A percentile compares a stretch with the other conserved stretches of the same genome.
Evolutionary conservation across 441 rosid species (phyloP).

Genomic region (Syzygium malaccense): DNA sequence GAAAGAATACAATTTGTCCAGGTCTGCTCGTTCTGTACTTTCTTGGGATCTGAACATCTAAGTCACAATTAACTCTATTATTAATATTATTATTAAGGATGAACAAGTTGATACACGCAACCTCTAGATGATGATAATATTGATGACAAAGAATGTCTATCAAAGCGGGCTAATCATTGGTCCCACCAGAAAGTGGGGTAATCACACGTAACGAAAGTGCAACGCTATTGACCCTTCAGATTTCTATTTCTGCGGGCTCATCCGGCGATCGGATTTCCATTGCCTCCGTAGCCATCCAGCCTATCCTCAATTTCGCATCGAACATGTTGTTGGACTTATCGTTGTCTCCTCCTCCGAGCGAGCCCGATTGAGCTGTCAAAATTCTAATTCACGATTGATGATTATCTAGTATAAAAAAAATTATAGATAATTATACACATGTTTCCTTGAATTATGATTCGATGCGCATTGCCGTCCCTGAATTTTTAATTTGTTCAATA

Average conservation of each 20-base stretch:
- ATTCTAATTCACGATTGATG: no score
- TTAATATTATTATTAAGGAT: background rate
- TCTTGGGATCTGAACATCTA: background rate
- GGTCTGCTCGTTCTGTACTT: fast-evolving
- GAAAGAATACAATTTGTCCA: background rate
- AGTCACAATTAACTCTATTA: background rate
- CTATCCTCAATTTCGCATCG: no score
- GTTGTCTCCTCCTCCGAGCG: background rate
- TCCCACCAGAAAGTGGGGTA: background rate
- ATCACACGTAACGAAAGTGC: background rate
- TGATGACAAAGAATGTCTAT: background rate
- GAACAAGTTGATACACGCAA: background rate
- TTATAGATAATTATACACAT: no score
- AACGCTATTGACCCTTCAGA: background rate
- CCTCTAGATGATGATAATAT: background rate
- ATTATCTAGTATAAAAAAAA: no score
- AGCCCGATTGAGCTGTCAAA: background rate
- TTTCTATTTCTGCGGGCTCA: background rate
- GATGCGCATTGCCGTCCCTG: no score
- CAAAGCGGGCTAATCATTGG: background rate
- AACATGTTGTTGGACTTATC: background rate
- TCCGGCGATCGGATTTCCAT: background rate
- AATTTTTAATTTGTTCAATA: no score
- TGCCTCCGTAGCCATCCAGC: background rate
- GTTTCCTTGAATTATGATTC: no score